Evolutionary conservation across 495 filamentous ascomycete genomes (phyloP), one percentile per base, ranked within the genome.

Genomic region (Polyplosphaeria fusca): DNA sequence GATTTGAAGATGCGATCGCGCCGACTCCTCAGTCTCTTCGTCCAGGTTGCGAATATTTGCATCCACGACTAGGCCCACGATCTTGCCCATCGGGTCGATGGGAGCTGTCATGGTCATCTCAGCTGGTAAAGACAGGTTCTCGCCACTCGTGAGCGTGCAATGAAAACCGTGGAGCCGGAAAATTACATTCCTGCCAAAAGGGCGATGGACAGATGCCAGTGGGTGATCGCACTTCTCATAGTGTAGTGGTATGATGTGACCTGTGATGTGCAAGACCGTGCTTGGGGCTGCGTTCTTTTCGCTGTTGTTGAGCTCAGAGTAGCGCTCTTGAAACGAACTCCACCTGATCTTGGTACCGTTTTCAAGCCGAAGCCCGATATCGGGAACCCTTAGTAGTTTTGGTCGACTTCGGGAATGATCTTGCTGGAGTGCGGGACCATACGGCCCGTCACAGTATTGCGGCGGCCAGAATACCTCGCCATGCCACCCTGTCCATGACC

Each of bases 401-500:
- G 5, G 7, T 9, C 9, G 39, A 19, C 39, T 5, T 42, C 14
- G 30, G 7, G 30, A 35, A 35, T 42, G 39, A 42, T 5, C 20
- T 42, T 19, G 9, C 5, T 20, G 39, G 19, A 42, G 9, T 19
- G 39, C 19, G 5, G 11, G 39, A 19, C 11, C 11, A 18, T 12
- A 42, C 5, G 39, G 19, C 5, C 11, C 39, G 14, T 14, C 30
- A 14, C 30, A 35, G 39, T 42, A 42, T 42, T 42, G 11, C 5
- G 39, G 39, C 7, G 39, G 39, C 39, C 39, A 42, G 9, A 12
- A 7, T 7, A 47, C 26, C 14, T 30, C 12, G 7, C 44, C 44
- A 25, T 12, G 14, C 44, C 44, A 47, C 14, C 44, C 44, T 14
- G 44, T 30, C 44, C 44, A 47, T 47, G 44, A 47, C 44, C 44